Base-by-base conservation (phyloP, 164 flowering plant genomes). In the Vitis cinerea region DNA sequence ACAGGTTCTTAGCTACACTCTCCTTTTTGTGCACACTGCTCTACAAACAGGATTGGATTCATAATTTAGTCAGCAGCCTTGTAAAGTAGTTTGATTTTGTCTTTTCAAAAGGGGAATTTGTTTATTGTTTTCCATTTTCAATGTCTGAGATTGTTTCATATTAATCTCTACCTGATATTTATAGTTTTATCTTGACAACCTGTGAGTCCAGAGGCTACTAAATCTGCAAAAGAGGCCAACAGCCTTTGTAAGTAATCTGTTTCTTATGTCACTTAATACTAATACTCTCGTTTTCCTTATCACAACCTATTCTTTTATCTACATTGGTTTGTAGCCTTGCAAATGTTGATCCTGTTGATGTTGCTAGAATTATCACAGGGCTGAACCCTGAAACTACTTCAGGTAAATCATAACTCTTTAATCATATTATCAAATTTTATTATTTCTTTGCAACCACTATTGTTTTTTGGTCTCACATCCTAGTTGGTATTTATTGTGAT, bases 1-100 rank as follows among this genome's bases (percentile, higher is more conserved):
- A 98, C 65, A 95, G 98, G 81, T 95, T 84, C 79, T 81, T 95
- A 72, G 99, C 98, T 37, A 3, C 44, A 37, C 44, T 62, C 99
- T 97, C 71, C 80, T 93, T 13, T 95, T 95, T 84, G 98, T 95
- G 58, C 99, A 95, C 75, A 90, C 97, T 59, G 98, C 98, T 76
- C 95, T 95, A 59, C 98, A 93, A 80, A 89, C 97, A 83, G 97
- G 97, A 87, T 37, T 27, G 50, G 27, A 50, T 61, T 48, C 56
- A 62, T 67, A 61, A 9, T 4, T 16, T 58, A 12, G 3, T 6
- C 9, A 17, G 53, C 59, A 31, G 51, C 4, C 27, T 23, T 48
- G 29, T 19, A 19, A 17, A 31, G 30, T 56, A 31, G 64, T 29
- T 23, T 13, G 11, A 47, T 9, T 15, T 23, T 44, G 17, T n/a